A percentile compares a stretch with the other conserved stretches of the same genome.
Conservation (phyloP, 768 basidiomycete genomes). For the Lactarius hengduanensis region DNA sequence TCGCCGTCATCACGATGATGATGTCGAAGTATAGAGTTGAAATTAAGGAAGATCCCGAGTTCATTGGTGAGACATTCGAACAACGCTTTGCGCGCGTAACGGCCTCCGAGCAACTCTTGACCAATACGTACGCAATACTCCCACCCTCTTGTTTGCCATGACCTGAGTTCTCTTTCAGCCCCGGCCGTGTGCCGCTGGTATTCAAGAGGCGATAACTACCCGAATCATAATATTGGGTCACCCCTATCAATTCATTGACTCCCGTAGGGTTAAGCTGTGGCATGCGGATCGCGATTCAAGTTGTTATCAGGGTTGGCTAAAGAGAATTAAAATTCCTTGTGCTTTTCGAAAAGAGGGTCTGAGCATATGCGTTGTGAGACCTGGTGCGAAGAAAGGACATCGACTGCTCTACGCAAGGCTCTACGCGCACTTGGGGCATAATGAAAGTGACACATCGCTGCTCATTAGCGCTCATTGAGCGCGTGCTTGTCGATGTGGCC, state of each 20-base stretch:
- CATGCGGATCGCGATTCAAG: background rate
- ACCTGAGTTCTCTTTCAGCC: slow-evolving; percentile 11
- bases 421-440: too few species aligned
- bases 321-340: background rate
- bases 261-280: background rate
- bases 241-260: background rate
- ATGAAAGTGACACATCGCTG: too few species aligned
- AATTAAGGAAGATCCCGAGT: slow-evolving; percentile 50
- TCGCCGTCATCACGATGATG: slow-evolving; percentile 48
- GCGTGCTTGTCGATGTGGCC: too few species aligned
- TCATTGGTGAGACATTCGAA: slow-evolving; percentile 45
- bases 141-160: too few species aligned
- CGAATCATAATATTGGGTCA: background rate
- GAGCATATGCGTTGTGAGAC: background rate
- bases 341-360: background rate
- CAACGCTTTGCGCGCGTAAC: slow-evolving; percentile 37
- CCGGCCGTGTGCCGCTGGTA: slow-evolving; percentile 26
- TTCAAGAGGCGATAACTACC: slow-evolving; percentile 25
- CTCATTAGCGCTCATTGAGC: too few species aligned
- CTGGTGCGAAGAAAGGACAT: too few species aligned
- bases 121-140: slow-evolving; percentile 14
- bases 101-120: background rate
- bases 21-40: slow-evolving; percentile 46
- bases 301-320: background rate
- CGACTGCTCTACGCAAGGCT: too few species aligned